A percentile compares a stretch with the other conserved stretches of the same genome.
These are phyloP conservation scores for Amanita fuliginea DNA, from an alignment of 768 basidiomycete species.

Conservation along the genomic window DNA sequence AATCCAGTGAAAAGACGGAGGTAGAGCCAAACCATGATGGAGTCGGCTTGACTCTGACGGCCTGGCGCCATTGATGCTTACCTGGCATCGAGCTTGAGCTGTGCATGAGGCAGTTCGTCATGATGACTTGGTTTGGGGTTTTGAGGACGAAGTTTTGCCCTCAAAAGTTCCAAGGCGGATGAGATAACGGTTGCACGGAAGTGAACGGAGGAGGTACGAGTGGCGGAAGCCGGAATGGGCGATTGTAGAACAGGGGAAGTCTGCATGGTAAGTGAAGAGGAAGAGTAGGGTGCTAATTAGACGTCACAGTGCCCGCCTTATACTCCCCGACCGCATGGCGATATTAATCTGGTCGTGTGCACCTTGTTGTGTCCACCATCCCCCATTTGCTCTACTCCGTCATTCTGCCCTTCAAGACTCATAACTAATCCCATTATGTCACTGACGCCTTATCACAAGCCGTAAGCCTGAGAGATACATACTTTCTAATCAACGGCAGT, in stretches of 20 bases:
- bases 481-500: no score
- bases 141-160: background rate
- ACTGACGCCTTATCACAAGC: no score
- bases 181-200: background rate
- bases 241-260: background rate
- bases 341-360: background rate
- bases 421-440: background rate
- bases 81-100: constrained; percentile 54
- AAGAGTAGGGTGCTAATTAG: background rate
- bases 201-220: background rate
- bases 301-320: background rate
- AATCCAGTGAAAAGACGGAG: constrained; percentile 3
- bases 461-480: no score
- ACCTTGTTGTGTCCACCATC: background rate
- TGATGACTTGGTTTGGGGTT: background rate
- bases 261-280: background rate
- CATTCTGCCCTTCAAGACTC: no score
- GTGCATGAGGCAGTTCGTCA: constrained; percentile 51
- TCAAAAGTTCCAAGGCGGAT: constrained; percentile 1
- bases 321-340: background rate
- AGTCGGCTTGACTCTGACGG: constrained; percentile 3
- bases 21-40: constrained; percentile 20
- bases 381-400: background rate
- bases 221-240: background rate
- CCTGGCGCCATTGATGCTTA: constrained; percentile 31